Evolutionary conservation across 1,139 yeast species (phyloP).

Genomic region (Geotrichum europaeum): DNA sequence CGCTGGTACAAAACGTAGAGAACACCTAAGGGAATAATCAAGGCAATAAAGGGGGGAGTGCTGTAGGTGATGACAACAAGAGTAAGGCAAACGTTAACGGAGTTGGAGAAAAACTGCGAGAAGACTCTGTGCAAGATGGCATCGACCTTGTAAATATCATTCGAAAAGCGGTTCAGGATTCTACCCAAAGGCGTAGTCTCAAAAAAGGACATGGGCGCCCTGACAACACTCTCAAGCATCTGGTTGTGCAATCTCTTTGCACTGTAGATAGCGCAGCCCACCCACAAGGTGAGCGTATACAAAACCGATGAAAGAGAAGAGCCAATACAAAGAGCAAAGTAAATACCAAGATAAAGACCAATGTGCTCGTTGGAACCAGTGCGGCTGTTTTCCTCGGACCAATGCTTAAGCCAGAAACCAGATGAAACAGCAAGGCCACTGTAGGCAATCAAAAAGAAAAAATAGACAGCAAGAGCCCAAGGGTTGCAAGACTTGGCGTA

Average conservation of each 20-base stretch:
- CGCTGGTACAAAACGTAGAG: conserved; percentile 81
- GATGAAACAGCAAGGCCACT: conserved; percentile 59
- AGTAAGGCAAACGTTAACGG: conserved; percentile 72
- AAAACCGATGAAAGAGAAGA: conserved; percentile 56
- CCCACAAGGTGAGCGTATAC: conserved; percentile 71
- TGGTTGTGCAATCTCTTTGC: conserved; percentile 69
- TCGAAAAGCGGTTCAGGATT: conserved; percentile 86
- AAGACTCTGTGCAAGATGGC: conserved; percentile 81
- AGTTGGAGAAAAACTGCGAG: conserved; percentile 70
- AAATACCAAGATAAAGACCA: conserved; percentile 63
- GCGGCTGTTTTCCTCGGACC: conserved; percentile 85
- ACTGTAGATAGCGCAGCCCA: conserved; percentile 78
- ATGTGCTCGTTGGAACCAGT: conserved; percentile 68
- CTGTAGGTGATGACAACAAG: conserved; percentile 75
- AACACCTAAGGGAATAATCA: conserved; percentile 63
- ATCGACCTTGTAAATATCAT: conserved; percentile 88
- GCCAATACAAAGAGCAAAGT: conserved; percentile 66
- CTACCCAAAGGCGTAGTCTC: conserved; percentile 97
- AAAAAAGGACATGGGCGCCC: conserved; percentile 96
- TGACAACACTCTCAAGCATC: conserved; percentile 74
- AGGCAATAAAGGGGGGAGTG: conserved; percentile 77
- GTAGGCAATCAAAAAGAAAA: conserved; percentile 43
- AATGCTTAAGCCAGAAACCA: conserved; percentile 89
- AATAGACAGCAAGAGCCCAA: conserved; percentile 53
- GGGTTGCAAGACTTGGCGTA: conserved; percentile 88